Evolutionary conservation across 2,329 filamentous ascomycete genomes (phyloP).

Genomic region (Cladosporium sp.): DNA sequence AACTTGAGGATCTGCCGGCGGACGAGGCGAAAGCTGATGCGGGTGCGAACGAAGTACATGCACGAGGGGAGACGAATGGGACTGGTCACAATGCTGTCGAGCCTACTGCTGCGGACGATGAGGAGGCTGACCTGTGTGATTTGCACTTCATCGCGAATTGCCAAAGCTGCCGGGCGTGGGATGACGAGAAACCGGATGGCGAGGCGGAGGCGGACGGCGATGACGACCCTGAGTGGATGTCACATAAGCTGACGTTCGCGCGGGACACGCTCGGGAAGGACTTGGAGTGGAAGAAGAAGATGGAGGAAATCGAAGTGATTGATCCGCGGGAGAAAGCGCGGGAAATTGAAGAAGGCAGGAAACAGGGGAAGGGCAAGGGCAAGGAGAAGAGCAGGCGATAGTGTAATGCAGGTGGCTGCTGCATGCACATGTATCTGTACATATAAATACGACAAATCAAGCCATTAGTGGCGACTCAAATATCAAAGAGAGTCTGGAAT

Average conservation of each 20-base stretch:
- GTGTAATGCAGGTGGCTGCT: background rate
- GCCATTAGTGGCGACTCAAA: too few species aligned
- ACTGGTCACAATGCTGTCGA: background rate
- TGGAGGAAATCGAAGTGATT: conserved; percentile 83
- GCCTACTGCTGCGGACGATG: conserved; percentile 44
- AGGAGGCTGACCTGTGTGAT: conserved; percentile 73
- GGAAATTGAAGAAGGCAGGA: conserved; percentile 21
- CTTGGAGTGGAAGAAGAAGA: conserved; percentile 80
- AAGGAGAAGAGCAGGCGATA: background rate
- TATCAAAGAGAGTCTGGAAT: too few species aligned
- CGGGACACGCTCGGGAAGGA: conserved; percentile 89
- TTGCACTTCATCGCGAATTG: conserved; percentile 94
- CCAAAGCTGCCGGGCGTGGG: conserved; percentile 84
- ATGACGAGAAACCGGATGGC: conserved; percentile 54
- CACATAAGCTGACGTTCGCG: conserved; percentile 75
- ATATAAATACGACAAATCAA: too few species aligned
- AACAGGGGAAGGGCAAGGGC: conserved; percentile 19
- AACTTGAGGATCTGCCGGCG: conserved; percentile 51
- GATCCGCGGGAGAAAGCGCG: conserved; percentile 47
- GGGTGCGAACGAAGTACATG: background rate
- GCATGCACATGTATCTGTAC: background rate
- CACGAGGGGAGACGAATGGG: conserved; percentile 3
- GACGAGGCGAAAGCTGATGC: background rate
- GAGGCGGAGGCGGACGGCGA: conserved; percentile 52
- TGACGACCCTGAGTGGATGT: conserved; percentile 69